Evolutionary conservation across 2,329 filamentous ascomycete genomes (phyloP).

Genomic region (Stachybotrys echinatus): DNA sequence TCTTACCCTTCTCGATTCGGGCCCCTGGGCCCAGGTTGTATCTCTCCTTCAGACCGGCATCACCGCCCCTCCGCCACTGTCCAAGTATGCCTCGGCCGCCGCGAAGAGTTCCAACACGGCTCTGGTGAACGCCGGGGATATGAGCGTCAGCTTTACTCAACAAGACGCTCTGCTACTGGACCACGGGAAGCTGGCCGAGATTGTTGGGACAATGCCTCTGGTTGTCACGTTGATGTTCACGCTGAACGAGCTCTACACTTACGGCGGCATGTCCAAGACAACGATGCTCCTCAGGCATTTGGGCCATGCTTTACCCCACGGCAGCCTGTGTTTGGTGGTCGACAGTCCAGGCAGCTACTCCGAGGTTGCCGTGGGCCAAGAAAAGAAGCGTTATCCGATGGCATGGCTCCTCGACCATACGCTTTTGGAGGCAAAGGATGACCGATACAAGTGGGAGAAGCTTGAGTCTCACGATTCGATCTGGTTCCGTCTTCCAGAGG

Average conservation of each 20-base stretch:
- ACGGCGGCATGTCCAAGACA: slow-evolving; percentile 65
- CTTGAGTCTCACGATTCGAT: slow-evolving; percentile 68
- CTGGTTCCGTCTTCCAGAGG: slow-evolving; percentile 74
- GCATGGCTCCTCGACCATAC: slow-evolving; percentile 86
- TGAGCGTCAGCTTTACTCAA: slow-evolving; percentile 39
- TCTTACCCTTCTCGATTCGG: slow-evolving; percentile 73
- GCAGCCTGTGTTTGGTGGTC: slow-evolving; percentile 73
- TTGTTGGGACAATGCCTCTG: slow-evolving; percentile 29
- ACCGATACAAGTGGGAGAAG: slow-evolving; percentile 61
- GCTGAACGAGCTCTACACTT: slow-evolving; percentile 87
- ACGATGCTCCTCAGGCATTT: slow-evolving; percentile 70
- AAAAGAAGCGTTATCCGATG: slow-evolving; percentile 76
- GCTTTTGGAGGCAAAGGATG: slow-evolving; percentile 45
- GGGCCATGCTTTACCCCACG: slow-evolving; percentile 49
- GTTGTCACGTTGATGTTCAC: slow-evolving; percentile 88
- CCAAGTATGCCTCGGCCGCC: slow-evolving; percentile 46
- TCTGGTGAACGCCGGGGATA: slow-evolving; percentile 31
- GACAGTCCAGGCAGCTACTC: slow-evolving; percentile 95
- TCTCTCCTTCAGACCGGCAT: slow-evolving; percentile 52
- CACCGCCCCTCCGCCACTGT: slow-evolving; percentile 42
- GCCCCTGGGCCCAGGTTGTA: slow-evolving; percentile 66
- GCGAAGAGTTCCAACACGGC: slow-evolving; percentile 38
- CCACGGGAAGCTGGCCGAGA: slow-evolving; percentile 21
- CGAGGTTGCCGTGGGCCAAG: slow-evolving; percentile 64
- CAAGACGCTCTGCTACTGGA: slow-evolving; percentile 43